Evolutionary conservation across 2,329 filamentous ascomycete genomes (phyloP).

Genomic region (Zopfia rhizophila): DNA sequence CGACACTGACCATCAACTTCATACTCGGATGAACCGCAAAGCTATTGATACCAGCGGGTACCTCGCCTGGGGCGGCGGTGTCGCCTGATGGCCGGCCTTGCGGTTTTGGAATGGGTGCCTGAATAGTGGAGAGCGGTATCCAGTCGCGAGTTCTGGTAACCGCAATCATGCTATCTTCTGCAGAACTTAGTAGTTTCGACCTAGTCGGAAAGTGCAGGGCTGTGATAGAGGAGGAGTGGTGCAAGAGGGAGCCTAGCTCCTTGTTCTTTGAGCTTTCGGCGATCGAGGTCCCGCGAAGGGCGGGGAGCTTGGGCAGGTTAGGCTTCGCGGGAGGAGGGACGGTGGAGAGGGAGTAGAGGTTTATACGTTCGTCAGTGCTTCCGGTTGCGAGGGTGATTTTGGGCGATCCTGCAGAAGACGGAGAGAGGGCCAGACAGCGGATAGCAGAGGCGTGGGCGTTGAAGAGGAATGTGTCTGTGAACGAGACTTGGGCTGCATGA

Average conservation of each 20-base stretch:
- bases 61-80: conserved; percentile 82
- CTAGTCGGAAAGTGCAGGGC: conserved; percentile 83
- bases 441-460: conserved; percentile 91
- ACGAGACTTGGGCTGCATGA: conserved; percentile 62
- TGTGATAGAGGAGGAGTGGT: conserved; percentile 86
- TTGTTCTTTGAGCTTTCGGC: conserved; percentile 87
- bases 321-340: conserved; percentile 63
- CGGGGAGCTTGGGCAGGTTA: conserved; percentile 68
- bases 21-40: conserved; percentile 96
- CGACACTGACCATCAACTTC: conserved; percentile 95
- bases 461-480: conserved; percentile 95
- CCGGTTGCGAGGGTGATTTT: conserved; percentile 92
- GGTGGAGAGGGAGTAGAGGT: conserved; percentile 86
- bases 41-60: conserved; percentile 90
- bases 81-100: conserved; percentile 87
- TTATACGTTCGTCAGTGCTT: conserved; percentile 92
- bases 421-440: conserved; percentile 86
- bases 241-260: conserved; percentile 85
- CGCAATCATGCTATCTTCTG: conserved; percentile 91
- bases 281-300: conserved; percentile 76
- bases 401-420: conserved; percentile 75
- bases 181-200: conserved; percentile 85
- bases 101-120: conserved; percentile 84
- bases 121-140: conserved; percentile 86
- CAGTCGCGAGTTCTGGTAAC: conserved; percentile 90